Evolutionary conservation across 2,329 filamentous ascomycete genomes (phyloP).

Genomic region (Emericellopsis atlantica): DNA sequence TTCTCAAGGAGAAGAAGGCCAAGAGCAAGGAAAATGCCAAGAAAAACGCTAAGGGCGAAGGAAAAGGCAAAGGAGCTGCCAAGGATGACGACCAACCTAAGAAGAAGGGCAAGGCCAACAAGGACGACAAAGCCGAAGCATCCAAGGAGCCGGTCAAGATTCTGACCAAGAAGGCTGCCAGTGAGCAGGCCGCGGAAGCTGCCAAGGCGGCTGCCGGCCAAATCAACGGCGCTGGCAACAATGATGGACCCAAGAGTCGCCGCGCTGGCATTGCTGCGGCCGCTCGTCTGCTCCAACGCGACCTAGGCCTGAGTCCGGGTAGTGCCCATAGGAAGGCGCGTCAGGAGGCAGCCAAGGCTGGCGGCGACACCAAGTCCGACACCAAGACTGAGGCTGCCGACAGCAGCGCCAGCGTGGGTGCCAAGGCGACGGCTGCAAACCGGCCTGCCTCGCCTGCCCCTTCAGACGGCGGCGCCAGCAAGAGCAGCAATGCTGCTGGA

Average conservation of each 20-base stretch:
- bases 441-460: slow-evolving; percentile 9
- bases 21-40: slow-evolving; percentile 41
- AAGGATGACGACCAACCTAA: slow-evolving; percentile 37
- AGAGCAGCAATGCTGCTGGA: not conserved
- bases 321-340: slow-evolving; percentile 49
- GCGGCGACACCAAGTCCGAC: slow-evolving; percentile 28
- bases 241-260: slow-evolving; percentile 37
- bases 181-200: slow-evolving; percentile 33
- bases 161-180: slow-evolving; percentile 43
- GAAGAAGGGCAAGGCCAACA: slow-evolving; percentile 53
- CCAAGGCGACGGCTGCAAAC: slow-evolving; percentile 8
- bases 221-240: slow-evolving; percentile 10
- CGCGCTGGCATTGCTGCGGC: slow-evolving; percentile 50
- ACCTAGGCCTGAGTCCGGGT: slow-evolving; percentile 51
- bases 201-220: slow-evolving; percentile 29
- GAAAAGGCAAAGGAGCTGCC: slow-evolving; percentile 30
- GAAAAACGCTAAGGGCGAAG: slow-evolving; percentile 45
- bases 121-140: slow-evolving; percentile 39
- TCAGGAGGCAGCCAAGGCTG: slow-evolving; percentile 44
- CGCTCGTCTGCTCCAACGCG: slow-evolving; percentile 51
- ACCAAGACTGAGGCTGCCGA: not conserved
- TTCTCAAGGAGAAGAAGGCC: slow-evolving; percentile 81
- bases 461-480: not conserved
- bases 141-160: slow-evolving; percentile 50
- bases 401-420: slow-evolving; percentile 4